Conservation (phyloP, 768 basidiomycete genomes). For the Inosperma sp. region DNA sequence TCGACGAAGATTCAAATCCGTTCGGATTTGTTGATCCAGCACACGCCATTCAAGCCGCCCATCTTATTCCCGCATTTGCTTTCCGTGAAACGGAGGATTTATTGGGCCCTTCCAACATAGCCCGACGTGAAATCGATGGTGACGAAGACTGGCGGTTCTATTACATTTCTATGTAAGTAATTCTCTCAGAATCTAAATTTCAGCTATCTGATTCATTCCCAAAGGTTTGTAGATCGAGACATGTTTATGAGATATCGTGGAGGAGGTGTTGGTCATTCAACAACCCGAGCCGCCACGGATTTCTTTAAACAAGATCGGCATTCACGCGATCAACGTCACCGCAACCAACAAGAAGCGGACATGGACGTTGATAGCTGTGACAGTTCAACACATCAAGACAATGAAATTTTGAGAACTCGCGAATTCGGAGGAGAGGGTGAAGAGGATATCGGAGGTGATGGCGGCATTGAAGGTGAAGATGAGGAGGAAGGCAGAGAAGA, state of each 20-base stretch:
- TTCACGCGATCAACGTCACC: background rate
- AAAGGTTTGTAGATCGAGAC: constrained; percentile 30
- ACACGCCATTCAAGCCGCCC: constrained; percentile 31
- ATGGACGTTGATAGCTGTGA: background rate
- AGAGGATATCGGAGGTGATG: background rate
- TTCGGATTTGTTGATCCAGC: constrained; percentile 46
- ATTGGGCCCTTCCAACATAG: constrained; percentile 8
- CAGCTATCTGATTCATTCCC: background rate
- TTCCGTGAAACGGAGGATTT: constrained; percentile 15
- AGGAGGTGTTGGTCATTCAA: constrained; percentile 26
- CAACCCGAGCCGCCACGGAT: constrained; percentile 5
- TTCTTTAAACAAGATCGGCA: constrained; percentile 6
- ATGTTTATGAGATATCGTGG: constrained; percentile 30
- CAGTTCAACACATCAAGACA: background rate
- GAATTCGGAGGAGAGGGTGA: background rate
- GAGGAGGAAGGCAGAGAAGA: background rate
- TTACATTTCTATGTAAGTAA: constrained; percentile 34
- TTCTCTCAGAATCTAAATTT: constrained; percentile 2
- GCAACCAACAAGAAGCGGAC: background rate
- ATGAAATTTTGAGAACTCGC: no score
- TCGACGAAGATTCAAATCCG: constrained; percentile 22
- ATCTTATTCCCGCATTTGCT: constrained; percentile 39
- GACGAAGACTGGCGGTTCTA: constrained; percentile 31
- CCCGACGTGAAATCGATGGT: constrained; percentile 4
- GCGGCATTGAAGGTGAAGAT: background rate